phyloP scores from a whole-genome alignment of 2,329 filamentous ascomycete species.

The Talaromyces amestolkiae region DNA sequence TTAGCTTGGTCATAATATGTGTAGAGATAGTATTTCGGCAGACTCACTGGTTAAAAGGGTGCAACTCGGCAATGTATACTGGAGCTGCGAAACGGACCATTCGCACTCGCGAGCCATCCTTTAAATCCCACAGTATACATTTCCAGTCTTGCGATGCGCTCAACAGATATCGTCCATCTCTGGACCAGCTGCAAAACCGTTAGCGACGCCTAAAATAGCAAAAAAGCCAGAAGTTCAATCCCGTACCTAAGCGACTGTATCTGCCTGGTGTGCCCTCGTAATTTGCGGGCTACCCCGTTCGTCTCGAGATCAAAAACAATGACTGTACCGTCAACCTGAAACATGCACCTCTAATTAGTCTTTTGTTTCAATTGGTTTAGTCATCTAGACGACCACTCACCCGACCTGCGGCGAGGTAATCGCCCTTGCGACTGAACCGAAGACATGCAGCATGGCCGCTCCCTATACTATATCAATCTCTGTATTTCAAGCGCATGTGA shows the following conservation, averaged over 20 bases:
- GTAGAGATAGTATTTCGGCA: too few species aligned
- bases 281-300: conserved; percentile 90
- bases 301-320: conserved; percentile 98
- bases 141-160: conserved; percentile 96
- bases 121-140: conserved; percentile 90
- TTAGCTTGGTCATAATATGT: background rate
- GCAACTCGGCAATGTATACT: conserved; percentile 92
- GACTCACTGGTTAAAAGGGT: conserved; percentile 78
- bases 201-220: background rate
- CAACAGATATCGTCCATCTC: conserved; percentile 83
- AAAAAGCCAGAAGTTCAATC: background rate
- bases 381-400: conserved; percentile 45
- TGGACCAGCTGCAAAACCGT: conserved; percentile 67
- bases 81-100: conserved; percentile 89
- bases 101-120: conserved; percentile 68
- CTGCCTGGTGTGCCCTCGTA: conserved; percentile 88
- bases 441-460: conserved; percentile 64
- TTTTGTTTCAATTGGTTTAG: background rate
- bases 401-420: conserved; percentile 89
- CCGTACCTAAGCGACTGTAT: conserved; percentile 76
- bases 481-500: conserved; percentile 38
- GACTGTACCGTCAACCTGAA: conserved; percentile 76
- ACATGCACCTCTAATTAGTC: background rate
- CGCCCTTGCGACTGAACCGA: conserved; percentile 90
- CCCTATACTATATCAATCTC: conserved; percentile 36